Conservation (phyloP, 2,329 filamentous ascomycete species). For the Epichloe hybrida region DNA sequence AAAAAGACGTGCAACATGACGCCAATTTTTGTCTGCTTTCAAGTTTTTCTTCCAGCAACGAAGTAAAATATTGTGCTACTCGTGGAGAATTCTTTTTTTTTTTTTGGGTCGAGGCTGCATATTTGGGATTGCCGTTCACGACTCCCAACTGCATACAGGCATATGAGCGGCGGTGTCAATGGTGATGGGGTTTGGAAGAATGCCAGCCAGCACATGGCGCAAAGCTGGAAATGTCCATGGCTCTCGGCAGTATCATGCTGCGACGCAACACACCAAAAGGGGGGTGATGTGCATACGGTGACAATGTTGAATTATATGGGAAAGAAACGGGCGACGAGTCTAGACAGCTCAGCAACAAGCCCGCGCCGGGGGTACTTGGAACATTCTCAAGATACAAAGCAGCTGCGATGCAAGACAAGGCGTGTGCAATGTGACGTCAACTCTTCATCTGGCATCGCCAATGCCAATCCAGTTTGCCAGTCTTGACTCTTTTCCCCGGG, state of each 20-base stretch:
- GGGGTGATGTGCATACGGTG: not conserved
- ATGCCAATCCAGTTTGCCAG: not conserved
- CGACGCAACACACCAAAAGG: not conserved
- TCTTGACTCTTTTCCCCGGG: not conserved
- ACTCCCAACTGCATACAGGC: conserved; percentile 2
- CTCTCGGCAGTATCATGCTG: not conserved
- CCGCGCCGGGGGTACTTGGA: no score
- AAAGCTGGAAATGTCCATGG: not conserved
- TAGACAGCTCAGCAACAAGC: no score
- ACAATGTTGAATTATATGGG: not conserved
- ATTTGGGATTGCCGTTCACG: not conserved
- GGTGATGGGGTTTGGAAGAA: not conserved
- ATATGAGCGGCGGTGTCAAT: conserved; percentile 4
- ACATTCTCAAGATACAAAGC: not conserved
- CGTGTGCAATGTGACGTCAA: no score
- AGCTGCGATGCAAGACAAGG: no score
- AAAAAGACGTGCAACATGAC: not conserved
- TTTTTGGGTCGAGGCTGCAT: not conserved
- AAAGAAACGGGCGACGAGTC: not conserved
- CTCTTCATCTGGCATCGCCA: not conserved
- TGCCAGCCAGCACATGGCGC: not conserved
- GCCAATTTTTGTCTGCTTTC: no score
- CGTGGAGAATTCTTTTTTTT: not conserved
- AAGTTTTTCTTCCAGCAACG: no score
- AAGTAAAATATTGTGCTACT: not conserved